Evolutionary conservation across 2,329 filamentous ascomycete genomes (phyloP).

Genomic region (Pyricularia pennisetigena): DNA sequence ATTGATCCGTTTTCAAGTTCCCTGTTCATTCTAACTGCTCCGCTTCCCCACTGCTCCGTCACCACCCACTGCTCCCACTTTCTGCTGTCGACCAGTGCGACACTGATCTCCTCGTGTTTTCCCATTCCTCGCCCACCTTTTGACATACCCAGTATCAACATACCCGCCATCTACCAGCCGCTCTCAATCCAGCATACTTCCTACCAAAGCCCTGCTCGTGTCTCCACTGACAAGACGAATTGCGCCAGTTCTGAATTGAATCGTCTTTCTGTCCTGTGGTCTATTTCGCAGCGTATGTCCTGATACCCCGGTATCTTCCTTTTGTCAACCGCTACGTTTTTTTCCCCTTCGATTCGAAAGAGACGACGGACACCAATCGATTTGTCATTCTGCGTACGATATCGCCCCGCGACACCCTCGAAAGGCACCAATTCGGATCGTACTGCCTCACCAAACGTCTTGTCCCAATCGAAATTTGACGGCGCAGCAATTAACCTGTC

Average conservation of each 20-base stretch:
- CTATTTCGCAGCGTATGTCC: not conserved
- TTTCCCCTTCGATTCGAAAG: not conserved
- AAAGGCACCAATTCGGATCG: not conserved
- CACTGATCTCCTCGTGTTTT: slow-evolving; percentile 1
- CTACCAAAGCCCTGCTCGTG: not conserved
- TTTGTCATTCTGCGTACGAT: not conserved
- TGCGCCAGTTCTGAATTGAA: slow-evolving; percentile 1
- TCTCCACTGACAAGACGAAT: not conserved
- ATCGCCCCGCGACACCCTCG: not conserved
- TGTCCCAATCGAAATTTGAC: not conserved
- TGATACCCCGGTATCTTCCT: not conserved
- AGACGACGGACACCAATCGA: not conserved
- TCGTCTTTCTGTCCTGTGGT: not conserved
- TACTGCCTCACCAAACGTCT: not conserved
- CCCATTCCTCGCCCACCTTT: slow-evolving; percentile 1
- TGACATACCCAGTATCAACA: not conserved
- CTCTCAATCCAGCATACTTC: not conserved
- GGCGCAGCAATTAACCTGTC: not conserved
- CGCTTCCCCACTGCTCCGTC: slow-evolving; percentile 5
- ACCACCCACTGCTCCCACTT: slow-evolving; percentile 4
- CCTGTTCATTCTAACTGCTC: slow-evolving; percentile 3
- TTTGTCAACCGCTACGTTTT: not conserved
- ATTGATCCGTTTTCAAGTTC: slow-evolving; percentile 4
- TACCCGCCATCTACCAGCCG: not conserved
- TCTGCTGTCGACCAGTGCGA: slow-evolving; percentile 4